Base-by-base conservation (phyloP, 805 yeast species). In the Lachancea meyersii region DNA sequence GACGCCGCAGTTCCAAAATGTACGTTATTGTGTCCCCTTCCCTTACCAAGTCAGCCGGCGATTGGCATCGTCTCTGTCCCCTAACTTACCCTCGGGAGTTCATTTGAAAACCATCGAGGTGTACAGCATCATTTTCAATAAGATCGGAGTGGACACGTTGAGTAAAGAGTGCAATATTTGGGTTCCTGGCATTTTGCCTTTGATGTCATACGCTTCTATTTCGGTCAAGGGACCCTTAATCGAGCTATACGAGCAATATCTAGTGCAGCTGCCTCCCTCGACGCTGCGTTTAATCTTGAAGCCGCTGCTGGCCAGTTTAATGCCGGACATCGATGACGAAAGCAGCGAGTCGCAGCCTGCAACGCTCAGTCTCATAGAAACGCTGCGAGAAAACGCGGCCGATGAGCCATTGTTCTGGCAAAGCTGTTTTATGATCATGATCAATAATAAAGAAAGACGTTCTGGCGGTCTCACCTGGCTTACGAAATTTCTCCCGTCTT, bases 271-370 rank as follows among this genome's bases (percentile, higher is more conserved):
- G 3, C 75, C 82, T 2, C 55, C 78, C 2, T 44, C 50, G 0
- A 61, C 70, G 0, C 61, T 89, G 43, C 70, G 78, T 42, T 64
- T 73, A 19, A 61, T 86, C 14, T 66, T 84, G 26, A 79, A 77
- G 44, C 88, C 97, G 0, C 54, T 91, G 6, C 62, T 91, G 4
- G 69, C 88, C 38, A 76, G 91, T 47, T 69, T 89, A 26, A 63
- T 91, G 2, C 88, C 96, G 0, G 96, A 96, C 0, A 74, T 93
- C 40, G 98, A 93, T 53, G 97, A 93, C 53, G 96, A 89, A 50
- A 77, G 89, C 31, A 79, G 89, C 17, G 98, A 93, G 54, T 80
- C 80, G 24, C 91, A 83, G 56, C 71, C 69, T 11, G 74, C 80
- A 1, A 73, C 80, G 1, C 49, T 87, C 41, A 65, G 66, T 0